phyloP scores from a whole-genome alignment of 805 yeast genomes.

The Candida tammaniensis region DNA sequence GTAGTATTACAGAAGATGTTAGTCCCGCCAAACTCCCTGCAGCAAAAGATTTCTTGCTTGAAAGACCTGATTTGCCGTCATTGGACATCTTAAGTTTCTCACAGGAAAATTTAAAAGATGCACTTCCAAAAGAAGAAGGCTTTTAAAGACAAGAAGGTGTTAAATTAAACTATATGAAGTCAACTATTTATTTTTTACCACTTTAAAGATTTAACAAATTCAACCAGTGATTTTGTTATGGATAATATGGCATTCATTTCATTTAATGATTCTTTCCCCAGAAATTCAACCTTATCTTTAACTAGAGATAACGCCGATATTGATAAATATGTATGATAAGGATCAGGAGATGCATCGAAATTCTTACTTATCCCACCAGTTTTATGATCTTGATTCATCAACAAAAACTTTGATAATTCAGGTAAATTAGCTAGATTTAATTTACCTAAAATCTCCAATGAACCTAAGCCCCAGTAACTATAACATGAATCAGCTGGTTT shows the following conservation, averaged over 20 bases:
- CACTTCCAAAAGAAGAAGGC: too few relatives aligned
- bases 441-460: slow-evolving; percentile 46
- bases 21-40: slow-evolving; percentile 81
- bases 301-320: slow-evolving; percentile 37
- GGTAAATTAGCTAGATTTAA: slow-evolving; percentile 32
- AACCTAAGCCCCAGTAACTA: slow-evolving; percentile 75
- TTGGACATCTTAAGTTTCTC: too few relatives aligned
- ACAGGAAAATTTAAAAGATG: too few relatives aligned
- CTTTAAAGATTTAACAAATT: slow-evolving; percentile 2
- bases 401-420: slow-evolving; percentile 43
- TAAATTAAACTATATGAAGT: too few relatives aligned
- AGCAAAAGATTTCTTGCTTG: slow-evolving; percentile 14
- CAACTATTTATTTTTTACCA: slow-evolving; percentile 1
- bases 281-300: slow-evolving; percentile 10
- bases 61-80: too few relatives aligned
- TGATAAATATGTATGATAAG: slow-evolving; percentile 65
- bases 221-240: slow-evolving; percentile 18
- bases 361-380: slow-evolving; percentile 79
- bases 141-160: too few relatives aligned
- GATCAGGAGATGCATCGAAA: slow-evolving; percentile 64
- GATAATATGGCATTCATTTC: slow-evolving; percentile 27
- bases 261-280: slow-evolving; percentile 11
- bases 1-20: slow-evolving; percentile 73
- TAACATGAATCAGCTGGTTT: slow-evolving; percentile 86
- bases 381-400: slow-evolving; percentile 55